phyloP scores from a whole-genome alignment of 441 rosid species.

The Cnidoscolus chayamansa region DNA sequence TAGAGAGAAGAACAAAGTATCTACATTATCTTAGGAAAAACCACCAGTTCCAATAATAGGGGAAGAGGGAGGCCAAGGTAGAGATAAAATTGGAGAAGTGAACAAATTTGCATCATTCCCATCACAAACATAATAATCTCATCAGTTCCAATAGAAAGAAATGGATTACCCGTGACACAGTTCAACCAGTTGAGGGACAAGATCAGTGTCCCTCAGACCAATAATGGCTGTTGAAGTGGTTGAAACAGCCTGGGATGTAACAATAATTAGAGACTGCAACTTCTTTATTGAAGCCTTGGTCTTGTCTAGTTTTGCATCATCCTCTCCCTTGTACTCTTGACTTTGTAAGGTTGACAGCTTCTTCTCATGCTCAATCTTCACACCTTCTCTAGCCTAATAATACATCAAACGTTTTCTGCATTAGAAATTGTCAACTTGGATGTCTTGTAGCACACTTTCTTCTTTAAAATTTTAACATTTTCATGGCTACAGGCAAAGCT shows the following conservation, averaged over 20 bases:
- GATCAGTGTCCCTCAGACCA: conserved; percentile 73
- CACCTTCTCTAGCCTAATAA: conserved; percentile 76
- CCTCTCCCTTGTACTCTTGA: conserved; percentile 84
- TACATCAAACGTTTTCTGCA: conserved; percentile 7
- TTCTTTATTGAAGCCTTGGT: conserved; percentile 66
- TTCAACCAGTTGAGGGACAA: conserved; percentile 83
- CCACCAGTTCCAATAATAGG: neutral
- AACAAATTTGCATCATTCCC: neutral
- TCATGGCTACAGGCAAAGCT: neutral
- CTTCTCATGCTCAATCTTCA: conserved; percentile 78
- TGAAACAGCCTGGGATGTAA: conserved; percentile 81
- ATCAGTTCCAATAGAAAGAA: neutral
- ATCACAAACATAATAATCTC: neutral
- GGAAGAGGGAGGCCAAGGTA: neutral
- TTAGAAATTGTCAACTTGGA: conserved; percentile 12
- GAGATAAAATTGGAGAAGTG: neutral
- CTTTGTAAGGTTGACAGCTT: conserved; percentile 78
- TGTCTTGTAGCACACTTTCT: conserved; percentile 3
- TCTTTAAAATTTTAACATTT: neutral
- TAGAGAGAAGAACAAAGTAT: neutral
- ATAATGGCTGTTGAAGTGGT: conserved; percentile 78
- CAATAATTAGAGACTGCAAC: conserved; percentile 66
- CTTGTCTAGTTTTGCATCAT: conserved; percentile 74
- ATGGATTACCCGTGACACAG: conserved; percentile 77
- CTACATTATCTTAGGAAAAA: neutral